These are phyloP conservation scores for Xylogone sp. DNA, from an alignment of 2,329 filamentous ascomycete genomes.

Conservation along the genomic window DNA sequence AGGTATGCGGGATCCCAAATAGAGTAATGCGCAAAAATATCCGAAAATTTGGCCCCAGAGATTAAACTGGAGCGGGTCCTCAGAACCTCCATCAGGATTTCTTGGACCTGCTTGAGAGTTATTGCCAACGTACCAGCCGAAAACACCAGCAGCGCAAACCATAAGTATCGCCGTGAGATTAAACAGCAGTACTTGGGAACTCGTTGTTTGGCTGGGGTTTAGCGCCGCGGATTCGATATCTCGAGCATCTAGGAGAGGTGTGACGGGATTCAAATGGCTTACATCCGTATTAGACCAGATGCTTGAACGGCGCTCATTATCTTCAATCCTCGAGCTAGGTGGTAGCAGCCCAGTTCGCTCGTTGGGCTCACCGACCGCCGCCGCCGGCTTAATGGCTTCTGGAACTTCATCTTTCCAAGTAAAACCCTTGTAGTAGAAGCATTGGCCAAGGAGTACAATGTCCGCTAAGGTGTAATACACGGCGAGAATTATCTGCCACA, in stretches of 20 bases:
- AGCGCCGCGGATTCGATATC: slow-evolving; percentile 37
- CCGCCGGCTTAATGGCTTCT: slow-evolving; percentile 35
- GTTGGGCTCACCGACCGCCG: slow-evolving; percentile 35
- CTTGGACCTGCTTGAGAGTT: slow-evolving; percentile 27
- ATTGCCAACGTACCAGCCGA: slow-evolving; percentile 78
- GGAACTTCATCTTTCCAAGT: slow-evolving; percentile 54
- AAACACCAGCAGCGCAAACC: slow-evolving; percentile 76
- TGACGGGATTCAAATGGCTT: slow-evolving; percentile 74
- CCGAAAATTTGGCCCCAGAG: slow-evolving; percentile 85
- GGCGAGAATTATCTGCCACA: slow-evolving; percentile 71
- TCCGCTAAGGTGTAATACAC: slow-evolving; percentile 93
- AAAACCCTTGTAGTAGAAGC: slow-evolving; percentile 94
- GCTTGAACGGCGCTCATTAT: slow-evolving; percentile 44
- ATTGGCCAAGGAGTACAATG: slow-evolving; percentile 81
- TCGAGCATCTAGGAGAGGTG: slow-evolving; percentile 64
- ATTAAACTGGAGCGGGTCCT: slow-evolving; percentile 61
- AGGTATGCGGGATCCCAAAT: slow-evolving; percentile 84
- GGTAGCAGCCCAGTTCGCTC: slow-evolving; percentile 51
- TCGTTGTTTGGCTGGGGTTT: slow-evolving; percentile 41
- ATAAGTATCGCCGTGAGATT: slow-evolving; percentile 74
- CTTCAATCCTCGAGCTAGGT: slow-evolving; percentile 37
- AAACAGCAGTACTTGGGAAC: slow-evolving; percentile 60
- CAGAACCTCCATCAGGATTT: slow-evolving; percentile 27
- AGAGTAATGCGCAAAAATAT: slow-evolving; percentile 84
- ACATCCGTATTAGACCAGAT: slow-evolving; percentile 61